Base-by-base conservation (phyloP, 345 rosid genomes). In the Syzygium aromaticum region DNA sequence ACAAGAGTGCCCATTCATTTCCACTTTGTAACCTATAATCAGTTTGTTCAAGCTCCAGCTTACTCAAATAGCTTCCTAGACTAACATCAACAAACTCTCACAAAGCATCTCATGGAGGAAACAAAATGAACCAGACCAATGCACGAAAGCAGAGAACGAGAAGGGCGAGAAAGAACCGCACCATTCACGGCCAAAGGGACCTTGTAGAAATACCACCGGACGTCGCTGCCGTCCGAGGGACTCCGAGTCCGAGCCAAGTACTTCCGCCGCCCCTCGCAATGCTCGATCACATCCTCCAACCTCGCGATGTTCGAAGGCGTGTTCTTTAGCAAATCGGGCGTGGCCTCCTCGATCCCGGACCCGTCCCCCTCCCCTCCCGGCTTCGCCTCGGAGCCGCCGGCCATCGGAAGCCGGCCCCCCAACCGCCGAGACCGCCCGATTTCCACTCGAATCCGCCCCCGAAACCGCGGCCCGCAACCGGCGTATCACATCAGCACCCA, bases 131-230 rank as follows among this genome's bases (percentile, higher is more conserved):
- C 28, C 43, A 30, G 17, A 30, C 0, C 17, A 2, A 43, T 21
- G 78, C 78, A 21, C 78, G 17, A 17, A 19, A 6, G 82, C 82
- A 22, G 57, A 77, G 51, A 77, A 53, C 56, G 51, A 25, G 25
- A 49, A 52, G 80, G 19, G 51, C 19, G 2, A 77, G 53, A 53
- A 30, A 77, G 86, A 86, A 30, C 85, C 95, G 87, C 77, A 98
- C 99, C 99, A 43, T 93, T 90, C 43, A 91, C 95, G 86, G 94
- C 94, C 88, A 98, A 91, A 88, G 98, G 97, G 86, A 93, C 93
- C 91, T 95, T 93, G 85, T 95, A 96, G 73, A 94, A 98, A 91
- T 96, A 98, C 99, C 99, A 98, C 12, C 99, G 94, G 84, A 95
- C 98, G 87, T 98, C 98, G 85, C 94, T 91, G 5, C 99, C 99